phyloP scores from a whole-genome alignment of 768 basidiomycete genomes.

The Pluteus cervinus region DNA sequence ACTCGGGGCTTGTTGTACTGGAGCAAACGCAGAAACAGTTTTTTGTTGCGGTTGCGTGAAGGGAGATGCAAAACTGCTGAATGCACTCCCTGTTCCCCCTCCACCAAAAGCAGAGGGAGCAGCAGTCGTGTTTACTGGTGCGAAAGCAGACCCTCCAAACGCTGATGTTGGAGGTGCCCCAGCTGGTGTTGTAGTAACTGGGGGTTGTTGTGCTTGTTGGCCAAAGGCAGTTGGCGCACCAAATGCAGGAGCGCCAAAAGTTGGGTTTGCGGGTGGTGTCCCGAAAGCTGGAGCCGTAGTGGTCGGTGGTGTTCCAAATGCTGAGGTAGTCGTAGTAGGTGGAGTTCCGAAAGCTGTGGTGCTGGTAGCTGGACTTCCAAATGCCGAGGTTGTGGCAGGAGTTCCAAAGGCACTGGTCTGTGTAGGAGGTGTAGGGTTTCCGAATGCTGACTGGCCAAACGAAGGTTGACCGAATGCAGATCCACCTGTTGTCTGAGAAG shows the following conservation, averaged over 20 bases:
- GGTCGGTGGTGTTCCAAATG: conserved; percentile 17
- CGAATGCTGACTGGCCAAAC: conserved; percentile 6
- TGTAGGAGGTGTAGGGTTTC: conserved; percentile 8
- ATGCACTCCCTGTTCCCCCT: too few species aligned
- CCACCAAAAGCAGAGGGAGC: conserved; percentile 6
- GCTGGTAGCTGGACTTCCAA: conserved; percentile 8
- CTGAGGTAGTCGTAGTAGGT: conserved; percentile 9
- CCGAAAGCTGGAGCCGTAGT: conserved; percentile 11
- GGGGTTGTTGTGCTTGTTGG: conserved; percentile 4
- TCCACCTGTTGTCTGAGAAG: conserved; percentile 18
- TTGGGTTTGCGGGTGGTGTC: conserved; percentile 5
- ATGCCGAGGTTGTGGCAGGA: conserved; percentile 11
- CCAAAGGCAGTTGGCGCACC: conserved; percentile 12
- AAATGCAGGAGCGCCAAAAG: conserved; percentile 14
- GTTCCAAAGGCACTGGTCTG: conserved; percentile 21
- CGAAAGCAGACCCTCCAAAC: conserved; percentile 12
- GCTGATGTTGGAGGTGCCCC: conserved; percentile 8
- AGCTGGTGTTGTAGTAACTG: not conserved
- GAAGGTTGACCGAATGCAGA: conserved; percentile 20
- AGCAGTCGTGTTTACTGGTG: conserved; percentile 5
- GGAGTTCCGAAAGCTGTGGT: conserved; percentile 17
- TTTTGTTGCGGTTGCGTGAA: too few species aligned
- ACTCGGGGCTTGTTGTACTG: too few species aligned
- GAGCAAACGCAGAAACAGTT: too few species aligned
- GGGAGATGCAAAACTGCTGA: too few species aligned